Conservation (phyloP, 495 filamentous ascomycete species). For the Xylaria cubensis region DNA sequence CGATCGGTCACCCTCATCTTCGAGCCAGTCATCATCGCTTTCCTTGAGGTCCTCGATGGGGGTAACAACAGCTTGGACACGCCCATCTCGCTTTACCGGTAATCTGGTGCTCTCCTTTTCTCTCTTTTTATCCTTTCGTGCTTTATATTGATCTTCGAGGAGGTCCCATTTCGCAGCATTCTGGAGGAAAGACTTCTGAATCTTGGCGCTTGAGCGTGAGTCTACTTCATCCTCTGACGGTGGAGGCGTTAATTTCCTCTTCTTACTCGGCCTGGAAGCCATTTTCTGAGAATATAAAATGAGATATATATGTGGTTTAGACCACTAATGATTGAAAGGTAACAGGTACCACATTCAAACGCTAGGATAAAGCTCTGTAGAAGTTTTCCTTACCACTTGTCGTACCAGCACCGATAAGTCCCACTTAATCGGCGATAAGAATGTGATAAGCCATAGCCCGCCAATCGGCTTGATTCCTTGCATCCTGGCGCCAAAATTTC, state of each 20-base stretch:
- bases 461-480: slow-evolving; percentile 36
- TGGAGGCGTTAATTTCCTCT: slow-evolving; percentile 52
- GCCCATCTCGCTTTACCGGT: slow-evolving; percentile 80
- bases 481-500: slow-evolving; percentile 37
- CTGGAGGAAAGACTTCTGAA: slow-evolving; percentile 54
- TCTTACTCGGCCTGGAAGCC: slow-evolving; percentile 52
- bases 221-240: slow-evolving; percentile 41
- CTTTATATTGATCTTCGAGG: slow-evolving; percentile 90
- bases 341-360: not conserved
- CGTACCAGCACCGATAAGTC: not conserved
- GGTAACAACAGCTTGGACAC: slow-evolving; percentile 65
- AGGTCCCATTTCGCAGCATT: slow-evolving; percentile 74
- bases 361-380: slow-evolving; percentile 12
- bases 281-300: slow-evolving; percentile 30
- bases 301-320: not conserved
- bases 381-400: slow-evolving; percentile 18
- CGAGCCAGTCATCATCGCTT: slow-evolving; percentile 62
- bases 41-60: slow-evolving; percentile 52
- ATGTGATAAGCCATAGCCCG: slow-evolving; percentile 1
- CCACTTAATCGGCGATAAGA: not conserved
- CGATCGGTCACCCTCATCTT: slow-evolving; percentile 49
- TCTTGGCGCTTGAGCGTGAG: slow-evolving; percentile 37
- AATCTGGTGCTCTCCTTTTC: slow-evolving; percentile 74
- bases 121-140: slow-evolving; percentile 72
- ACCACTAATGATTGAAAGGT: not conserved